Conservation (phyloP, 768 basidiomycete species). For the Favolaschia claudopus region DNA sequence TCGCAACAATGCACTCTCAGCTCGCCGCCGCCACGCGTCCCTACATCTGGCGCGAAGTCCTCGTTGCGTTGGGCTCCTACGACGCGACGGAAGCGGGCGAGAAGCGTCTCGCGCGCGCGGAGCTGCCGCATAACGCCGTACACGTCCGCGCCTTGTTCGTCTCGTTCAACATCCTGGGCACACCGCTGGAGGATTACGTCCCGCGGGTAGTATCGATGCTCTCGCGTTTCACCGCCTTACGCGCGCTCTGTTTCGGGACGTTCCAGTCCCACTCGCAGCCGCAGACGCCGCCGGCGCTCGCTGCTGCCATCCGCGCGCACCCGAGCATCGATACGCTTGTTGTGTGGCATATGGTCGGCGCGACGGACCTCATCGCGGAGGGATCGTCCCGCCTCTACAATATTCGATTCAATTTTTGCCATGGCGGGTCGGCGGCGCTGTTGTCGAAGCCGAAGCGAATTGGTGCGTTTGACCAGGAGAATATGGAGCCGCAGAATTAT, state of each 20-base stretch:
- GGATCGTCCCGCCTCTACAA: neutral
- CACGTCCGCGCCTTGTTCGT: slow-evolving; percentile 1
- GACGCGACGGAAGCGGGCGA: neutral
- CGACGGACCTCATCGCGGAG: neutral
- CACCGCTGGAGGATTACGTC: neutral
- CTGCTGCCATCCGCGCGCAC: neutral
- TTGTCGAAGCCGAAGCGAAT: neutral
- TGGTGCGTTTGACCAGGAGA: neutral
- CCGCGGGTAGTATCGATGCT: neutral
- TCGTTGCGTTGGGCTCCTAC: slow-evolving; percentile 1
- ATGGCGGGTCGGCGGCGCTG: neutral
- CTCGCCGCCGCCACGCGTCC: slow-evolving; percentile 4
- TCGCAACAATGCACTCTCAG: slow-evolving; percentile 6
- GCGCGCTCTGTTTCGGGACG: neutral
- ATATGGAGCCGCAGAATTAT: neutral
- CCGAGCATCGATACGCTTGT: slow-evolving; percentile 11
- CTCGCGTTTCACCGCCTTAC: neutral
- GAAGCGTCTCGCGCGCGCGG: neutral
- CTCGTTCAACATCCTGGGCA: slow-evolving; percentile 1
- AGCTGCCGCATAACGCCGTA: neutral
- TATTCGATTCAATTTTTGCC: slow-evolving; percentile 2
- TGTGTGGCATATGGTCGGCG: neutral
- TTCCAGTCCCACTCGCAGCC: slow-evolving; percentile 11
- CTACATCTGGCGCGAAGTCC: slow-evolving; percentile 12
- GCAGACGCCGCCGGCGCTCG: neutral